phyloP scores from a whole-genome alignment of 768 basidiomycete genomes.

The Mycena rebaudengoi region DNA sequence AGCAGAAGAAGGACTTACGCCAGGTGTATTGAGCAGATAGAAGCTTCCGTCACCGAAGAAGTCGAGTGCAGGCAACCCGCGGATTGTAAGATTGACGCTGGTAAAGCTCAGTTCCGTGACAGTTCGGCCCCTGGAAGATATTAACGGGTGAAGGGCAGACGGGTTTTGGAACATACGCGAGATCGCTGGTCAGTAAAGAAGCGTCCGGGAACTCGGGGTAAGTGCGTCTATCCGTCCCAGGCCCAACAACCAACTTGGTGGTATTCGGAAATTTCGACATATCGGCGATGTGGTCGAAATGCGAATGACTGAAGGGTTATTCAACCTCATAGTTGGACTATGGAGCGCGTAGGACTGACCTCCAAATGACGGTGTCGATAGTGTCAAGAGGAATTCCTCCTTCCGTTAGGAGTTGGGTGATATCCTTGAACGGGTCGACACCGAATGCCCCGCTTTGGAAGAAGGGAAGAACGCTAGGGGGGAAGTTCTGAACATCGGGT shows the following conservation, averaged over 20 bases:
- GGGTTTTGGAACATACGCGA: conserved; percentile 10
- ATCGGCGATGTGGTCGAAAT: conserved; percentile 11
- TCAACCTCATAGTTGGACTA: neutral
- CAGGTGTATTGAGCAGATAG: conserved; percentile 20
- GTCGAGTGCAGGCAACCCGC: conserved; percentile 16
- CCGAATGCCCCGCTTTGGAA: neutral
- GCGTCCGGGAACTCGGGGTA: conserved; percentile 12
- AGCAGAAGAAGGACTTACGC: neutral
- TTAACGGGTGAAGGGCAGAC: neutral
- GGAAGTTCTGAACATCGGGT: neutral
- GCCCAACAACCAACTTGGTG: conserved; percentile 11
- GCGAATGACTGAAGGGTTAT: conserved; percentile 4
- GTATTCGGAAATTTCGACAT: conserved; percentile 19
- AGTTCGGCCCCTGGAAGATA: neutral
- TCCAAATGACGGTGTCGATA: conserved; percentile 15
- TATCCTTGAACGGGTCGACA: conserved; percentile 5
- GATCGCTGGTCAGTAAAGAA: conserved; percentile 9
- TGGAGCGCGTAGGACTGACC: neutral
- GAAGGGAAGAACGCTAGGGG: neutral
- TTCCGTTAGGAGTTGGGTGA: neutral
- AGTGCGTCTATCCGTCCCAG: neutral
- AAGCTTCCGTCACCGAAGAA: conserved; percentile 17
- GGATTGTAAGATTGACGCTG: neutral
- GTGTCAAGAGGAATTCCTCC: conserved; percentile 8
- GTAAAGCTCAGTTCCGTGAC: conserved; percentile 3